Base-by-base conservation (phyloP, 768 basidiomycete genomes). In the Mycena leptocephala region DNA sequence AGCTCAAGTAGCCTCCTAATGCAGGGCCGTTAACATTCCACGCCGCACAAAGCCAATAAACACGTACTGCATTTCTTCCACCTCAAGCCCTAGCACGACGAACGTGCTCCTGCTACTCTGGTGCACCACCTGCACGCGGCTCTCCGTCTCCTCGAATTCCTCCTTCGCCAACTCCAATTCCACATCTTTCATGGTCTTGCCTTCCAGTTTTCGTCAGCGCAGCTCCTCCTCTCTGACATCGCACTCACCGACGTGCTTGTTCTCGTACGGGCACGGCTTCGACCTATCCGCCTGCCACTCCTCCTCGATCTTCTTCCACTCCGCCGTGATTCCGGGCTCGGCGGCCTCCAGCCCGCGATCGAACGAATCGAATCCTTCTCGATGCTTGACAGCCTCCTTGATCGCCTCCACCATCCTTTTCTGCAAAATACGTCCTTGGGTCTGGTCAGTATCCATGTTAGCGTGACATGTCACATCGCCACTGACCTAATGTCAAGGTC, bases 161-260 rank as follows among this genome's bases (percentile, higher is more conserved):
- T 65, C 63, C 18, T 30, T 65, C 43, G 43, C 46, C 6, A 67
- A n/a, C 46, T 48, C 65, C 2, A 48, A 24, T 80, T 63, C 61
- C 2, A 63, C 61, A 26, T 63, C 61, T 20, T 63, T 63, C 61
- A 63, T 63, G 20, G 61, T 80, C 35, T 81, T 78, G 26, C 76
- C 79, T 9, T 74, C 71, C 3, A 8, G 1, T 59, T 7, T 61
- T 51, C 35, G 78, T 67, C 16, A 68, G 66, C 39, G 77, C 9
- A 39, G 24, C 32, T 32, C 13, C 16, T 9, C 18, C 20, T 62
- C 28, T 33, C 8, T 8, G 3, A 72, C 39, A 41, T 41, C 39
- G 18, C 39, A 41, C 75, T 18, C 28, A 78, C 75, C 63, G 26
- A n/a, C 28, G 3, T 48, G 18, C 58, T 33, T 70, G 5, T n/a